Percentiles rank a stretch among this genome's conserved stretches.
These are phyloP conservation scores for Aphanomyces astaci DNA, from an alignment of 352 stramenopile species.

Conservation along the genomic window DNA sequence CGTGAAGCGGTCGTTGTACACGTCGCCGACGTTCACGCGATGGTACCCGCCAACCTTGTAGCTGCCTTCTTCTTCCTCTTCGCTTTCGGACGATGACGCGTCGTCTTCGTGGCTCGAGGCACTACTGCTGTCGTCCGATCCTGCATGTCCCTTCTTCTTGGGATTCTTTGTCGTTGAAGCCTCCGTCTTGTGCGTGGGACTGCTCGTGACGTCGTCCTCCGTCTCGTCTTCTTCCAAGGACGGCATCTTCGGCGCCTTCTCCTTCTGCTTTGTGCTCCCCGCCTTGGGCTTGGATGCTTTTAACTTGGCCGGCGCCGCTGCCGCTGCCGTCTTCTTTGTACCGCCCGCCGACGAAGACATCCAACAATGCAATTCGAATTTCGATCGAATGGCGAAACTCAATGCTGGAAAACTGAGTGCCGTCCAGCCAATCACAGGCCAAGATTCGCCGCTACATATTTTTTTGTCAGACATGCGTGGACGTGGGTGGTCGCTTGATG, in stretches of 20 bases:
- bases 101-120: slow-evolving; percentile 67
- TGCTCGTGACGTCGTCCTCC: slow-evolving; percentile 13
- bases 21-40: slow-evolving; percentile 87
- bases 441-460: not conserved
- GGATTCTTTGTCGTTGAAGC: not conserved
- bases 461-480: not conserved
- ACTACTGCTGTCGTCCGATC: not conserved
- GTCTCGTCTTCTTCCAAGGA: slow-evolving; percentile 7
- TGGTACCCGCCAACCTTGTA: slow-evolving; percentile 98
- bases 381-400: not conserved
- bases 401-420: not conserved
- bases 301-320: not conserved
- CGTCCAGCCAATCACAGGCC: slow-evolving; percentile 13
- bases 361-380: not conserved
- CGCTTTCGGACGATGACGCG: slow-evolving; percentile 70
- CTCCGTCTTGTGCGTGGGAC: not conserved
- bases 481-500: not conserved
- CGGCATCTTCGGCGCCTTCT: not conserved
- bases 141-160: not conserved
- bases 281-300: not conserved
- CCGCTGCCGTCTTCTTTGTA: not conserved
- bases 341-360: not conserved
- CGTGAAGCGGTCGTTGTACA: slow-evolving; percentile 91
- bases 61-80: slow-evolving; percentile 89
- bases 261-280: not conserved